A percentile compares a stretch with the other conserved stretches of the same genome.
phyloP scores from a whole-genome alignment of 495 filamentous ascomycete species.

The Neurospora terricola region DNA sequence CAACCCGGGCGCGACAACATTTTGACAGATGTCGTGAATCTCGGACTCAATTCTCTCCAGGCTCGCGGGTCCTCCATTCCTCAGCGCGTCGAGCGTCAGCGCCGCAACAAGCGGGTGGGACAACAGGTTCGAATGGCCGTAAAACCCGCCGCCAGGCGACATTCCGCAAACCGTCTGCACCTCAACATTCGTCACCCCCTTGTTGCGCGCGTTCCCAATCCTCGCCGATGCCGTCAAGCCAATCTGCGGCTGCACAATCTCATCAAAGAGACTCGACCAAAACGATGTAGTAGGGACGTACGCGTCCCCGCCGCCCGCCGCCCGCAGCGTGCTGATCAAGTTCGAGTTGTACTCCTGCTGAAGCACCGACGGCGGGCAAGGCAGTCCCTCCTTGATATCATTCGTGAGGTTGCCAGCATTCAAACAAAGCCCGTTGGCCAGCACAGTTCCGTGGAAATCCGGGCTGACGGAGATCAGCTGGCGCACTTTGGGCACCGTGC shows the following conservation, averaged over 20 bases:
- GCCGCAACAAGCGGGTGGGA: constrained; percentile 35
- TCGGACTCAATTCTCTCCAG: neutral
- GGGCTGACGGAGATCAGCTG: constrained; percentile 37
- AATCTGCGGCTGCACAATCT: constrained; percentile 36
- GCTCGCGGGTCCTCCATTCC: constrained; percentile 25
- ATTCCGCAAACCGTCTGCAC: constrained; percentile 28
- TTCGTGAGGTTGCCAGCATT: neutral
- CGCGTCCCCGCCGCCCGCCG: constrained; percentile 33
- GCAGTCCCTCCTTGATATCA: constrained; percentile 4
- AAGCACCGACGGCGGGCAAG: constrained; percentile 25
- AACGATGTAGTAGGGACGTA: constrained; percentile 43
- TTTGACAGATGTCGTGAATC: neutral
- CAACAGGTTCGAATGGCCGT: constrained; percentile 36
- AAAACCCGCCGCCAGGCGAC: constrained; percentile 28
- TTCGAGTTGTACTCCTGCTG: constrained; percentile 35
- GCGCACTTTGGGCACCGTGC: constrained; percentile 21
- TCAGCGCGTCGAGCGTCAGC: constrained; percentile 33
- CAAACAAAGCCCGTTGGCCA: constrained; percentile 18
- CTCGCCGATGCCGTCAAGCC: constrained; percentile 35
- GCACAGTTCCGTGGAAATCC: constrained; percentile 37
- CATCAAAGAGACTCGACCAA: constrained; percentile 30
- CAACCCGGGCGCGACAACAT: neutral
- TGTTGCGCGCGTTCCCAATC: constrained; percentile 21
- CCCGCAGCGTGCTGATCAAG: constrained; percentile 29
- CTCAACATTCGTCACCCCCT: constrained; percentile 38